These are phyloP conservation scores for Lachnellula suecica DNA, from an alignment of 2,329 filamentous ascomycete genomes.

Conservation along the genomic window DNA sequence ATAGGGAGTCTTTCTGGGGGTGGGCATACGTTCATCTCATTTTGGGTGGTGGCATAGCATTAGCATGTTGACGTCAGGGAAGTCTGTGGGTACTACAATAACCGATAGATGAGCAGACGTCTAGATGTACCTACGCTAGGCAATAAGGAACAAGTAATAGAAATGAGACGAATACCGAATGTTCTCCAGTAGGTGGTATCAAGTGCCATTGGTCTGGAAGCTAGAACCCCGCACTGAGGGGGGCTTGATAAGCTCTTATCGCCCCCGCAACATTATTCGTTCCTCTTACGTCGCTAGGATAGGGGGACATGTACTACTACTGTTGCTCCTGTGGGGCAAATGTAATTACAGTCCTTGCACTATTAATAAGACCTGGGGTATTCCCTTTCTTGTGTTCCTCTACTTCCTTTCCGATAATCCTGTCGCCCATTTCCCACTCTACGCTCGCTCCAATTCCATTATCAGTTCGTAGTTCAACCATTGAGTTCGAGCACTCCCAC, in stretches of 20 bases:
- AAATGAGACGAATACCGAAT: no score
- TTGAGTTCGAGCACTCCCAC: no score
- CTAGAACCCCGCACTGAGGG: background rate
- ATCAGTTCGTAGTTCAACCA: no score
- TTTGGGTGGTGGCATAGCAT: background rate
- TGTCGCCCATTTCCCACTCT: background rate
- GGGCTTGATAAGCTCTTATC: conserved; percentile 5
- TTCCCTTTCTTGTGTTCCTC: background rate
- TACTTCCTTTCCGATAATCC: background rate
- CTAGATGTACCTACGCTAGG: no score
- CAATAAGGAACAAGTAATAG: no score
- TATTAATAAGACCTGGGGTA: background rate
- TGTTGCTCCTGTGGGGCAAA: background rate
- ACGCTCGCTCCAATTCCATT: background rate
- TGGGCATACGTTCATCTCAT: background rate
- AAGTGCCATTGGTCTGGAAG: background rate
- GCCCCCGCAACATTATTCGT: background rate
- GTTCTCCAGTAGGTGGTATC: no score
- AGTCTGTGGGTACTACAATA: no score
- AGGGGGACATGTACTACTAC: background rate
- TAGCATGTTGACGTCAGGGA: background rate
- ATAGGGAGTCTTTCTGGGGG: background rate
- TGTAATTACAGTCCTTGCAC: background rate
- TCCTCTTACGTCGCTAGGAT: conserved; percentile 4
- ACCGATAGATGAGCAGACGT: no score